phyloP scores from a whole-genome alignment of 192 early-diverging fungal genomes.

The Entomortierella beljakovae region DNA sequence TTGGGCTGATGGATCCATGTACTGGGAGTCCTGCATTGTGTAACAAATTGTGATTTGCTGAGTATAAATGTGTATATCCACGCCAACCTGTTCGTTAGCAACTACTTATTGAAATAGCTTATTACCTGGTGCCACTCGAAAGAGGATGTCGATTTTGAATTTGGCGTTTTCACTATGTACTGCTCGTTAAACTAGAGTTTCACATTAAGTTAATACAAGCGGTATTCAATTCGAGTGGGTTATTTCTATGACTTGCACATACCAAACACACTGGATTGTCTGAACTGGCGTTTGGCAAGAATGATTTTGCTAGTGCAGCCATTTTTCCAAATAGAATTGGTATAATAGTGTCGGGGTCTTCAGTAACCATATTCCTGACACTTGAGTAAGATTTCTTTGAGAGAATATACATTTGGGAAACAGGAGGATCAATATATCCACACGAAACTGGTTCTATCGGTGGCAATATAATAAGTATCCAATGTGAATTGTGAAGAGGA shows the following conservation, averaged over 20 bases:
- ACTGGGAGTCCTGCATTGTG: constrained; percentile 27
- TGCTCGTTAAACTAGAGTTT: constrained; percentile 48
- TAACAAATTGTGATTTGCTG: background rate
- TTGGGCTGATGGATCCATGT: constrained; percentile 33
- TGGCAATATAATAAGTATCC: background rate
- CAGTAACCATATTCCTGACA: constrained; percentile 40
- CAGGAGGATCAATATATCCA: constrained; percentile 43
- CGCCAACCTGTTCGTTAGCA: background rate
- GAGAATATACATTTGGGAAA: constrained; percentile 41
- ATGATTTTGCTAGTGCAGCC: constrained; percentile 8
- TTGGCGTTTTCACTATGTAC: constrained; percentile 51
- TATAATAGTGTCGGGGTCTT: constrained; percentile 32
- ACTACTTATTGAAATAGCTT: background rate
- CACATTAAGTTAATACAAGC: no score
- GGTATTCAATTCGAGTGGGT: no score
- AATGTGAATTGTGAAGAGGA: no score
- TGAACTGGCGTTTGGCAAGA: constrained; percentile 13
- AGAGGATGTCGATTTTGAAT: background rate
- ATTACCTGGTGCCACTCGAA: constrained; percentile 50
- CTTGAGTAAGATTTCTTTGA: constrained; percentile 33
- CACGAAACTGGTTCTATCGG: constrained; percentile 34
- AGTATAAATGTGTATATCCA: background rate
- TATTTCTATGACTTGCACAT: background rate
- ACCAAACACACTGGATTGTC: constrained; percentile 30
- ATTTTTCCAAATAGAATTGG: constrained; percentile 32